Percentiles rank a stretch among this genome's conserved stretches.
Conservation (phyloP, 2,329 filamentous ascomycete species). For the Graphium sp. region DNA sequence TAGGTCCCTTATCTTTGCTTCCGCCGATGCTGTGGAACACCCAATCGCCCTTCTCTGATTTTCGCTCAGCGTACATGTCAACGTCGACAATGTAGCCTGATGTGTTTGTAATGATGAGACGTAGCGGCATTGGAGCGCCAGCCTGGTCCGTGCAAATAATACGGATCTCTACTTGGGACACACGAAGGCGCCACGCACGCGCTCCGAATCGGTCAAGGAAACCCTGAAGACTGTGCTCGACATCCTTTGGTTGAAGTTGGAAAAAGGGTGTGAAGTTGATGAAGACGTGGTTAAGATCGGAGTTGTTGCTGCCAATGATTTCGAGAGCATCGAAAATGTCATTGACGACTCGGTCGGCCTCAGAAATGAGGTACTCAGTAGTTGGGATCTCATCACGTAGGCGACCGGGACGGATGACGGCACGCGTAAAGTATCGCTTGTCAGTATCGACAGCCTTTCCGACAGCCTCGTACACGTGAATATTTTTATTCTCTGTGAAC, state of each 20-base stretch:
- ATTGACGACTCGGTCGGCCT: slow-evolving; percentile 91
- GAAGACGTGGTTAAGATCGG: slow-evolving; percentile 98
- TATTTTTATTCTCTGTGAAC: slow-evolving; percentile 98
- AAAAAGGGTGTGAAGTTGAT: slow-evolving; percentile 98
- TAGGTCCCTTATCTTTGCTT: slow-evolving; percentile 84
- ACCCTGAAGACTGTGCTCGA: slow-evolving; percentile 81
- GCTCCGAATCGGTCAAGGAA: slow-evolving; percentile 95
- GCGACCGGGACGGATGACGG: slow-evolving; percentile 83
- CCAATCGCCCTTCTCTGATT: slow-evolving; percentile 96
- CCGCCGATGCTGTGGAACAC: slow-evolving; percentile 96
- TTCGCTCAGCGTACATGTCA: slow-evolving; percentile 93
- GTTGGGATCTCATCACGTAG: slow-evolving; percentile 95
- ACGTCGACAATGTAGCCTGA: slow-evolving; percentile 96
- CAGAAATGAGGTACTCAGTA: slow-evolving; percentile 95
- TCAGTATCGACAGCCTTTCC: slow-evolving; percentile 92
- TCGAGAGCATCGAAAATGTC: slow-evolving; percentile 95
- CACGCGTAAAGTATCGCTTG: slow-evolving; percentile 96
- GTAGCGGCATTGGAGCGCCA: slow-evolving; percentile 75
- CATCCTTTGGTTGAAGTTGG: slow-evolving; percentile 74
- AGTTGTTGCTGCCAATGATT: slow-evolving; percentile 98
- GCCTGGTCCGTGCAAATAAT: slow-evolving; percentile 89
- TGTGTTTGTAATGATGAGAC: slow-evolving; percentile 95
- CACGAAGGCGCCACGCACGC: slow-evolving; percentile 88
- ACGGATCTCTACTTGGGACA: slow-evolving; percentile 93
- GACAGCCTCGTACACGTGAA: slow-evolving; percentile 94